A percentile compares a stretch with the other conserved stretches of the same genome.
These are phyloP conservation scores for Linum trigynum DNA, from an alignment of 345 rosid genomes.

Conservation along the genomic window DNA sequence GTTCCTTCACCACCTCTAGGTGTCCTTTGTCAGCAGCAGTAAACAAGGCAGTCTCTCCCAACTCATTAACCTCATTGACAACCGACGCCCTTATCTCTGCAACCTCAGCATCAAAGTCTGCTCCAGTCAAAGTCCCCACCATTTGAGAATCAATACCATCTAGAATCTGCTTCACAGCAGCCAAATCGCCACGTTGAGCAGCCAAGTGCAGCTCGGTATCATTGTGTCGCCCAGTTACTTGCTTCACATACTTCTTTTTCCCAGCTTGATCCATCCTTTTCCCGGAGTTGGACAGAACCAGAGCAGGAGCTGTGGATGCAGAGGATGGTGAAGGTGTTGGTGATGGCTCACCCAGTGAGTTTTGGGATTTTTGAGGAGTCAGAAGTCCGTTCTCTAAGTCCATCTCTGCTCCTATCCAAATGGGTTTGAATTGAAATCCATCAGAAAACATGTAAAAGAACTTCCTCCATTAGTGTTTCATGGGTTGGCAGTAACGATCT, in stretches of 20 bases:
- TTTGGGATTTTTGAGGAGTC: constrained; percentile 31
- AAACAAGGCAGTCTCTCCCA: constrained; percentile 26
- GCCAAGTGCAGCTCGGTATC: constrained; percentile 83
- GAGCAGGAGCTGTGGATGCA: constrained; percentile 67
- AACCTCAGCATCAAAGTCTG: constrained; percentile 64
- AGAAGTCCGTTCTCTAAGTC: constrained; percentile 62
- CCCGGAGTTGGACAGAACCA: constrained; percentile 68
- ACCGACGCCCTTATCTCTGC: constrained; percentile 25
- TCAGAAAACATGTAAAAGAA: constrained; percentile 16
- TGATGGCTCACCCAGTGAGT: constrained; percentile 37
- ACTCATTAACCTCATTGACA: constrained; percentile 27
- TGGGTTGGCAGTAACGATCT: background rate
- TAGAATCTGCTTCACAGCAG: constrained; percentile 64
- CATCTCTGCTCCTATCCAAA: constrained; percentile 39
- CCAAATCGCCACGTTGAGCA: constrained; percentile 78
- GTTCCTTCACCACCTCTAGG: constrained; percentile 23
- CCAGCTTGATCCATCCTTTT: constrained; percentile 88
- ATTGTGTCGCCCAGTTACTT: constrained; percentile 82
- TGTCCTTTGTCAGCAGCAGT: constrained; percentile 26
- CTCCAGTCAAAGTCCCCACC: constrained; percentile 57
- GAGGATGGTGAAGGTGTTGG: constrained; percentile 78
- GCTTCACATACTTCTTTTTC: constrained; percentile 90
- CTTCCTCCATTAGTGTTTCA: constrained; percentile 7
- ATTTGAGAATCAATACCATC: constrained; percentile 59
- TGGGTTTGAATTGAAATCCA: background rate